These are phyloP conservation scores for Collariella sp. DNA, from an alignment of 495 filamentous ascomycete genomes.

Conservation along the genomic window DNA sequence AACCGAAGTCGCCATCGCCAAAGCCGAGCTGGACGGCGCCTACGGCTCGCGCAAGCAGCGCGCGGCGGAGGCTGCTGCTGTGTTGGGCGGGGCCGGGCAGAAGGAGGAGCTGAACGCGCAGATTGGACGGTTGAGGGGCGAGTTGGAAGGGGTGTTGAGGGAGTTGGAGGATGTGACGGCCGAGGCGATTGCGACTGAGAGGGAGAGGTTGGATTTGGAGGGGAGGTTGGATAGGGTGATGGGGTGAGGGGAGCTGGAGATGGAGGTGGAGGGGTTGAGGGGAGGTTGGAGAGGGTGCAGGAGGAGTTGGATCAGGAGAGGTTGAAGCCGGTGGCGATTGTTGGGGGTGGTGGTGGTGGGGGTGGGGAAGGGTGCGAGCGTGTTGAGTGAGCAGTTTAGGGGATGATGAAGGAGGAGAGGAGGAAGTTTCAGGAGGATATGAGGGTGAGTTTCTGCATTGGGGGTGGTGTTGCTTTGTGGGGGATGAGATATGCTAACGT, in stretches of 20 bases:
- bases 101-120: slow-evolving; percentile 54
- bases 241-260: slow-evolving; percentile 28
- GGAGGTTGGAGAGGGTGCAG: slow-evolving; percentile 30
- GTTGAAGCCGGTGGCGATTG: slow-evolving; percentile 20
- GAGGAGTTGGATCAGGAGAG: slow-evolving; percentile 40
- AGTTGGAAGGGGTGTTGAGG: slow-evolving; percentile 70
- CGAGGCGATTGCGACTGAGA: slow-evolving; percentile 77
- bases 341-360: slow-evolving; percentile 7
- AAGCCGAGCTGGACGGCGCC: slow-evolving; percentile 89
- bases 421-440: slow-evolving; percentile 45
- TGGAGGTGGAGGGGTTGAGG: slow-evolving; percentile 27
- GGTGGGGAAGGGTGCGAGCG: slow-evolving; percentile 20
- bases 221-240: slow-evolving; percentile 42
- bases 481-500: slow-evolving; percentile 8
- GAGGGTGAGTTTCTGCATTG: slow-evolving; percentile 34
- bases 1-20: slow-evolving; percentile 84
- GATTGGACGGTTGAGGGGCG: slow-evolving; percentile 59
- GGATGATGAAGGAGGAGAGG: slow-evolving; percentile 42
- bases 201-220: slow-evolving; percentile 69
- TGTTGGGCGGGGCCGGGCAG: slow-evolving; percentile 58
- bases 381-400: slow-evolving; percentile 35
- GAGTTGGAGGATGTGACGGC: slow-evolving; percentile 86
- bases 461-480: background rate
- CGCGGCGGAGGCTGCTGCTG: slow-evolving; percentile 63
- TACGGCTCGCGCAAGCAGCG: slow-evolving; percentile 73